Evolutionary conservation across 208 protist genomes (phyloP).

Genomic region (Sergeia podlipaevii): DNA sequence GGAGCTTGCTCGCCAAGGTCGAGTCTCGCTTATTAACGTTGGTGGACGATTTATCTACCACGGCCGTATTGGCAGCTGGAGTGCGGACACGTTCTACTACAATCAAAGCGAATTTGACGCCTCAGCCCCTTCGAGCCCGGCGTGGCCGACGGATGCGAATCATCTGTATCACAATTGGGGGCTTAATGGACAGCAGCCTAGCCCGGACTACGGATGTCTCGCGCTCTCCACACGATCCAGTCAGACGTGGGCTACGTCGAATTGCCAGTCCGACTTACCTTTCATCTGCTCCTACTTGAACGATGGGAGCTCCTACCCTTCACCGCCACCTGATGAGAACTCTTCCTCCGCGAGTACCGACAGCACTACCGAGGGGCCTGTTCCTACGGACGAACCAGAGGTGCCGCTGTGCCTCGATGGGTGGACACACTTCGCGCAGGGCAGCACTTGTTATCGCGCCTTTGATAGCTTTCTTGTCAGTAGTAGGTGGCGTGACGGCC

Average conservation of each 20-base stretch:
- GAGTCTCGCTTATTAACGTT: conserved; percentile 24
- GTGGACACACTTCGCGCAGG: conserved; percentile 17
- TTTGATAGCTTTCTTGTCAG: no score
- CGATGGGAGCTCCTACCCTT: conserved; percentile 38
- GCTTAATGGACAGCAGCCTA: conserved; percentile 27
- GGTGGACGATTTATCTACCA: conserved; percentile 44
- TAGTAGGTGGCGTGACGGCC: conserved; percentile 1
- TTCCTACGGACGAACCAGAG: neutral
- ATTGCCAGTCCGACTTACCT: conserved; percentile 40
- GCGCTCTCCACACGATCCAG: conserved; percentile 20
- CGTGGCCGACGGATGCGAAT: conserved; percentile 55
- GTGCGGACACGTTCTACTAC: conserved; percentile 37
- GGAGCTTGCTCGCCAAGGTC: conserved; percentile 2
- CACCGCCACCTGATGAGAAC: neutral
- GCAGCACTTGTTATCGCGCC: conserved; percentile 33
- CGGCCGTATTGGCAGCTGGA: conserved; percentile 51
- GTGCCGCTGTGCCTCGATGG: conserved; percentile 13
- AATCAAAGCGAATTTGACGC: conserved; percentile 16
- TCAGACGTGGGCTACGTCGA: conserved; percentile 34
- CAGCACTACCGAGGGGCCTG: conserved; percentile 7
- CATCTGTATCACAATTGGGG: conserved; percentile 46
- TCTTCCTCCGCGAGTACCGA: conserved; percentile 16
- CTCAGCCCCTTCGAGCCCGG: conserved; percentile 37
- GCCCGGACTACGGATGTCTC: conserved; percentile 34
- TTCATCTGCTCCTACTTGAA: conserved; percentile 72